Base-by-base conservation (phyloP, 176 grass and related monocot species). In the Guadua angustifolia region DNA sequence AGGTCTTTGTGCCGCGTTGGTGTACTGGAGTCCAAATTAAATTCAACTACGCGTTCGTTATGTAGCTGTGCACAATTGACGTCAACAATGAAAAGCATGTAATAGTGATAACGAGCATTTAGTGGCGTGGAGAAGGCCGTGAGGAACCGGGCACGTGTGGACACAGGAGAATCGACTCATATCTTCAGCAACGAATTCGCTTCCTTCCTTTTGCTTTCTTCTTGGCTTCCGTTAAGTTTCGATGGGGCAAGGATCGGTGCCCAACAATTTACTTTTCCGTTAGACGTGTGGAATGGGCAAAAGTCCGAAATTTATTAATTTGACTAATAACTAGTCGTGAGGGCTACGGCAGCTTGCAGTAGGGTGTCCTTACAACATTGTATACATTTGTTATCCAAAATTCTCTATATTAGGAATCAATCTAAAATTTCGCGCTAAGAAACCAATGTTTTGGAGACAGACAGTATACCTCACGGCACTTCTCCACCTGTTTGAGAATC, bases 41-140 rank as follows among this genome's bases (percentile, higher is more conserved):
- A 21, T 39, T 17, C 79, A 33, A 71, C 49, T 18, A 32, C 18
- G 25, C 8, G 6, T 63, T 36, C 35, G 35, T 36, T 36, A 36
- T 0, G 0, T 17, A 39, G 26, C 35, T 74, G 19, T 26, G 16
- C n/a, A 22, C 11, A 5, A 55, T 75, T 80, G 60, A 80, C 62
- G 78, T 52, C 62, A 80, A 80, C 29, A n/a, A n/a, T 2, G 17
- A n/a, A n/a, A n/a, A n/a, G n/a, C n/a, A n/a, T n/a, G n/a, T n/a
- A n/a, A n/a, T n/a, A n/a, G n/a, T n/a, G n/a, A 56, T 19, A 21
- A 39, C 19, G 11, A 40, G 44, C 29, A 16, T 51, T 80, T 47
- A 68, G 78, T 67, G 32, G 62, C 29, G 46, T 53, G 25, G 63
- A 68, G 78, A 53, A 24, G 32, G 64, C 78, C 78, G 78, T 69